These are phyloP conservation scores for Raddia distichophylla DNA, from an alignment of 176 grass and related monocot species.

Conservation along the genomic window DNA sequence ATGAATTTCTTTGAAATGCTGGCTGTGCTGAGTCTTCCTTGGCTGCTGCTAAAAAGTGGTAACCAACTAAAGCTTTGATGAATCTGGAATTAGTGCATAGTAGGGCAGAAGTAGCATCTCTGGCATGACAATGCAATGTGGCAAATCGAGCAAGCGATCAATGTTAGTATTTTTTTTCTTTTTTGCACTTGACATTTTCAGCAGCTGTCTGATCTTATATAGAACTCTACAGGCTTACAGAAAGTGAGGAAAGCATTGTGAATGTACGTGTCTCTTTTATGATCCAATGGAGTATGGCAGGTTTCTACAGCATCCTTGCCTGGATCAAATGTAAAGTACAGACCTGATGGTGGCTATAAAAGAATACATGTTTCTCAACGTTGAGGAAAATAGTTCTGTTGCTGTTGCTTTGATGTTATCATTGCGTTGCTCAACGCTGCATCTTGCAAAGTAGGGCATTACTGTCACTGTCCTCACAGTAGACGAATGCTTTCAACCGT, in stretches of 20 bases:
- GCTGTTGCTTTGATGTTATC: neutral
- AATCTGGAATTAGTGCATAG: neutral
- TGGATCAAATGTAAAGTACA: slow-evolving; percentile 29
- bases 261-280: neutral
- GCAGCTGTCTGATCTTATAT: neutral
- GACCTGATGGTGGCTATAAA: neutral
- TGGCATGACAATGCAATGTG: neutral
- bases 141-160: slow-evolving; percentile 1
- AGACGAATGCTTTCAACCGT: neutral
- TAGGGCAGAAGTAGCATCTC: neutral
- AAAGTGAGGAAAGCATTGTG: slow-evolving; percentile 6
- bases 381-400: neutral
- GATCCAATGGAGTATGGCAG: neutral
- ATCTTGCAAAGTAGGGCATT: neutral
- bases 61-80: neutral
- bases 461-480: neutral
- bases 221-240: slow-evolving; percentile 11
- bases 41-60: neutral
- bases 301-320: neutral
- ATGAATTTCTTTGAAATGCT: neutral
- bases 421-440: neutral
- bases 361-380: neutral
- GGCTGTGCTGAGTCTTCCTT: neutral
- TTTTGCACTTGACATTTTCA: slow-evolving; percentile 24
- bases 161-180: neutral